Conservation (phyloP, 2,329 filamentous ascomycete species). For the Botrytis hyacinthi region DNA sequence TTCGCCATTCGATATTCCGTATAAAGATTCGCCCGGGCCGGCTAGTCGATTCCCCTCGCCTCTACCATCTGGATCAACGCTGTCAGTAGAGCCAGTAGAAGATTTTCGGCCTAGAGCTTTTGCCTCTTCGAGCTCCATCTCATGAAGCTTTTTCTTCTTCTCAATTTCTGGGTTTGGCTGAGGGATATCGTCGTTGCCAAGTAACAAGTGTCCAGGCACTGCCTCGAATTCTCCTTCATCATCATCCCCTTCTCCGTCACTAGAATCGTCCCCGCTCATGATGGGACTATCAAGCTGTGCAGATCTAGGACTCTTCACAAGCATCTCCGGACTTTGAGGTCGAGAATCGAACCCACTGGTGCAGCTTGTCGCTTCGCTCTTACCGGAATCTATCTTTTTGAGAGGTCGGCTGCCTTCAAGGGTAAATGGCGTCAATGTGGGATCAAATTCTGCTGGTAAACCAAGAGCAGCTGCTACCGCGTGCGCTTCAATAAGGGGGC, state of each 20-base stretch:
- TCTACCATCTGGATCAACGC: constrained; percentile 14
- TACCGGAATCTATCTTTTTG: constrained; percentile 32
- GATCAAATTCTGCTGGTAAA: constrained; percentile 60
- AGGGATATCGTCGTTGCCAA: constrained; percentile 25
- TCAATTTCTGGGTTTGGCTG: constrained; percentile 30
- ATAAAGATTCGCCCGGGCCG: constrained; percentile 17
- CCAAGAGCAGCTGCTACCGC: constrained; percentile 62
- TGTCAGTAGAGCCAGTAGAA: constrained; percentile 28
- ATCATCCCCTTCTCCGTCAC: constrained; percentile 40
- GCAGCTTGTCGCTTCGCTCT: constrained; percentile 31
- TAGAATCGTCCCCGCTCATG: constrained; percentile 40
- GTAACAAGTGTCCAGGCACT: constrained; percentile 32
- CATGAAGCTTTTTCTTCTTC: constrained; percentile 54
- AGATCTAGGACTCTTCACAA: constrained; percentile 46
- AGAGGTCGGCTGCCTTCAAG: constrained; percentile 30
- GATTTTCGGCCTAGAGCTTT: constrained; percentile 44
- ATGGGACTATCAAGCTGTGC: constrained; percentile 32
- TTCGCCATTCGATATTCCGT: constrained; percentile 18
- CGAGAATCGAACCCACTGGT: constrained; percentile 38
- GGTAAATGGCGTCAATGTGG: constrained; percentile 58
- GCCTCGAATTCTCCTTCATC: constrained; percentile 40
- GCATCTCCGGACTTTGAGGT: constrained; percentile 40
- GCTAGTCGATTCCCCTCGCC: constrained; percentile 18
- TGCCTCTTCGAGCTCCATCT: constrained; percentile 60
- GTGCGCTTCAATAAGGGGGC: constrained; percentile 61